Conservation (phyloP, 768 basidiomycete species). For the Cytidiella melzeri region DNA sequence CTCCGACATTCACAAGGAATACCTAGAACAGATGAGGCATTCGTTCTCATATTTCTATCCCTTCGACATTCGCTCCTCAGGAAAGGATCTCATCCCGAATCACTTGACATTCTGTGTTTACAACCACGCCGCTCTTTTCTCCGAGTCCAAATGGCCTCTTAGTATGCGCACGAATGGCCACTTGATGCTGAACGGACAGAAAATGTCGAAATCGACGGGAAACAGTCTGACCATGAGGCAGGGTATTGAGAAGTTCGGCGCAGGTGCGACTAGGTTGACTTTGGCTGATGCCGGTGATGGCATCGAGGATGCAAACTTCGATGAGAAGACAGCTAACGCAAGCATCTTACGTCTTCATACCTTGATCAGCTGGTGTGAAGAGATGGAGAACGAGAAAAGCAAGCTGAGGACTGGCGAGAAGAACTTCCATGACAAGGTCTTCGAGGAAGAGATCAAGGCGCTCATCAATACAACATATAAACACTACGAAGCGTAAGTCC, state of each 20-base stretch:
- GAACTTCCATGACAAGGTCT: constrained; percentile 83
- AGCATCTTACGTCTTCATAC: constrained; percentile 93
- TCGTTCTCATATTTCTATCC: constrained; percentile 98
- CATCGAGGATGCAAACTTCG: constrained; percentile 98
- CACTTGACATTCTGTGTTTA: constrained; percentile 93
- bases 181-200: constrained; percentile 94
- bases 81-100: constrained; percentile 94
- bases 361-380: constrained; percentile 90
- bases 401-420: constrained; percentile 69
- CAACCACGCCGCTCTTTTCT: constrained; percentile 92
- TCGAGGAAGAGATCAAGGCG: constrained; percentile 86
- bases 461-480: constrained; percentile 76
- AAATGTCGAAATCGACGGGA: constrained; percentile 97
- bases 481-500: constrained; percentile 73
- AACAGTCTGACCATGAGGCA: constrained; percentile 91
- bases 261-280: constrained; percentile 86
- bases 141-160: constrained; percentile 82
- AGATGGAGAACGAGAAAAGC: constrained; percentile 67
- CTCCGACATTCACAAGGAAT: constrained; percentile 64
- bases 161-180: constrained; percentile 96
- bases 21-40: constrained; percentile 79
- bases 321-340: constrained; percentile 96
- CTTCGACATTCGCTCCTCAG: constrained; percentile 95
- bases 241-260: constrained; percentile 90
- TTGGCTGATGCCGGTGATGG: constrained; percentile 97